Evolutionary conservation across 345 rosid species (phyloP).

Genomic region (Corchorus olitorius): DNA sequence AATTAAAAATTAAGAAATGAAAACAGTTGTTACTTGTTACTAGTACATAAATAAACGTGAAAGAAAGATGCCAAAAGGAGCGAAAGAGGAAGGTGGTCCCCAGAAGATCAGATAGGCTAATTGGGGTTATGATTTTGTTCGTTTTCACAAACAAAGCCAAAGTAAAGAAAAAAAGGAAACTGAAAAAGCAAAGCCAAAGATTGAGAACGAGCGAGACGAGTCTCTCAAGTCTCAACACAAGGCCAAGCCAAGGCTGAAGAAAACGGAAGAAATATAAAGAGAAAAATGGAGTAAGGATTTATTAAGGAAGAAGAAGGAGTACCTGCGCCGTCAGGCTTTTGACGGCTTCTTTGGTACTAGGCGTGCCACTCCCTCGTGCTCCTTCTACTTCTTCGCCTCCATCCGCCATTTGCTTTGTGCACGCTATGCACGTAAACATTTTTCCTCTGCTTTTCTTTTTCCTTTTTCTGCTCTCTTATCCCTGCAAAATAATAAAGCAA

Average conservation of each 20-base stretch:
- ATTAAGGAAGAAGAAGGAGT: slow-evolving; percentile 17
- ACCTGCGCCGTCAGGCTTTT: slow-evolving; percentile 99
- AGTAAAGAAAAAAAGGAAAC: slow-evolving; percentile 24
- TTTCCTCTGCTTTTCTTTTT: slow-evolving; percentile 8
- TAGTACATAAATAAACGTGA: slow-evolving; percentile 23
- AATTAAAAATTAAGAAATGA: background rate
- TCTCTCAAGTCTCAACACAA: background rate
- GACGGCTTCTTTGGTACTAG: slow-evolving; percentile 94
- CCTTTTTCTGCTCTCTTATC: slow-evolving; percentile 18
- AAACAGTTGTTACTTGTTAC: background rate
- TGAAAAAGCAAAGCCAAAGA: slow-evolving; percentile 21
- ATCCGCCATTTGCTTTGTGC: slow-evolving; percentile 83
- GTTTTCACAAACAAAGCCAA: slow-evolving; percentile 41
- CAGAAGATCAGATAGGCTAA: slow-evolving; percentile 22
- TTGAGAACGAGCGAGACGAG: slow-evolving; percentile 16
- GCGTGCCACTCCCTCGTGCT: slow-evolving; percentile 80
- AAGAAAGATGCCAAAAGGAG: slow-evolving; percentile 25
- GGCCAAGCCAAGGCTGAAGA: background rate
- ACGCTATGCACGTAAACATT: slow-evolving; percentile 97
- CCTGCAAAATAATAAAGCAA: background rate
- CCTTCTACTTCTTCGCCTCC: slow-evolving; percentile 75
- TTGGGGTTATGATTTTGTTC: slow-evolving; percentile 38
- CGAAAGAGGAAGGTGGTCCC: slow-evolving; percentile 22
- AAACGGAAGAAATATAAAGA: background rate
- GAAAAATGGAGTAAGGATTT: background rate